phyloP scores from a whole-genome alignment of 1,139 yeast species.

The Geotrichum restrictum region DNA sequence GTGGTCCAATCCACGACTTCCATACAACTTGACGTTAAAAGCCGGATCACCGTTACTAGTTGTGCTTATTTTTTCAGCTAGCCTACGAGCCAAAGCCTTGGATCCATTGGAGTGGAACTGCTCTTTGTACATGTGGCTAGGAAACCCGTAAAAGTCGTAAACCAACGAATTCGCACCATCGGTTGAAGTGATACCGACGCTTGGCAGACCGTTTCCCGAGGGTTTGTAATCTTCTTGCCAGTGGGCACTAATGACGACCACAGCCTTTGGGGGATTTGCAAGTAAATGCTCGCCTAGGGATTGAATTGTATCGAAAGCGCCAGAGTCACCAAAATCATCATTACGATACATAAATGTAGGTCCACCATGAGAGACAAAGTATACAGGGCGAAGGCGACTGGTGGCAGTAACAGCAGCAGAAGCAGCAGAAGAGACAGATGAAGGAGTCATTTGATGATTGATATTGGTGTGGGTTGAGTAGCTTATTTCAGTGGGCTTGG shows the following conservation, averaged over 20 bases:
- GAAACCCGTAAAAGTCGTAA: conserved; percentile 74
- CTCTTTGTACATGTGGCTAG: conserved; percentile 57
- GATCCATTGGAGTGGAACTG: conserved; percentile 53
- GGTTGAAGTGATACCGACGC: conserved; percentile 21
- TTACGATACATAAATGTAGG: conserved; percentile 64
- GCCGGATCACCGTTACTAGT: conserved; percentile 36
- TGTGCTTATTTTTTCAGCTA: conserved; percentile 43
- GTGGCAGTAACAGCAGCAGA: background rate
- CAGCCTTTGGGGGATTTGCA: conserved; percentile 51
- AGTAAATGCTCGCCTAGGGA: conserved; percentile 50
- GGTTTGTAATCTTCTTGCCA: conserved; percentile 51
- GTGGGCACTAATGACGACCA: conserved; percentile 66
- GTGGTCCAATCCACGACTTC: conserved; percentile 67
- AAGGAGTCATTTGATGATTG: background rate
- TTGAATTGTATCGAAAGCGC: conserved; percentile 56
- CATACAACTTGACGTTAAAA: conserved; percentile 44
- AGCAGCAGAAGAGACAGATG: background rate
- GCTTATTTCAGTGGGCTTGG: no score
- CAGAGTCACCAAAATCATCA: conserved; percentile 40
- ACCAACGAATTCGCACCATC: conserved; percentile 39
- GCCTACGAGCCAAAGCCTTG: conserved; percentile 43
- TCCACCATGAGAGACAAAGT: conserved; percentile 73
- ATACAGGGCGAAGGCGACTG: conserved; percentile 46
- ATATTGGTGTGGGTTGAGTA: background rate
- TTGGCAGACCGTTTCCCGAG: conserved; percentile 8